phyloP scores from a whole-genome alignment of 768 basidiomycete genomes.

The Vararia minispora region DNA sequence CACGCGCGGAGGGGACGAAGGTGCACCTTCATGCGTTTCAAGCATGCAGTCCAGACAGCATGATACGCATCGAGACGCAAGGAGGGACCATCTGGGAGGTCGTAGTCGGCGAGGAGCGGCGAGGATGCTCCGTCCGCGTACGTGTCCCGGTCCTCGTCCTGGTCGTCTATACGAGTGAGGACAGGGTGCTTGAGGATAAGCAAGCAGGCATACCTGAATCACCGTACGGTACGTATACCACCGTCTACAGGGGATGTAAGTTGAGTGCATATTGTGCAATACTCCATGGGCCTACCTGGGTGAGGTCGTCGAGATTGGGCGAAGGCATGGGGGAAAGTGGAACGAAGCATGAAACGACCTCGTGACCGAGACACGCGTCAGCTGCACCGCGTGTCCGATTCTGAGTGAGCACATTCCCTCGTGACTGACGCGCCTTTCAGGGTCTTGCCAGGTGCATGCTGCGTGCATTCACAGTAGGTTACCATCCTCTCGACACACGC shows the following conservation, averaged over 20 bases:
- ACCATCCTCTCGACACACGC: no score
- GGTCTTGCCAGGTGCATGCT: no score
- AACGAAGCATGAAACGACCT: no score
- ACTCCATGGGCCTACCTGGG: constrained; percentile 4
- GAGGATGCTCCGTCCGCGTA: not conserved
- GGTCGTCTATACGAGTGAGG: no score
- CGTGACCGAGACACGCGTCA: no score
- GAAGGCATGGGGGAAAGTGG: constrained; percentile 7
- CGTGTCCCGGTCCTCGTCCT: not conserved
- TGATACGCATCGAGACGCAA: constrained; percentile 9
- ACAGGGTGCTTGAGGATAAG: not conserved
- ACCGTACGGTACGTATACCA: constrained; percentile 10
- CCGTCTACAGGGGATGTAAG: constrained; percentile 1
- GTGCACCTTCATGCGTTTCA: constrained; percentile 11
- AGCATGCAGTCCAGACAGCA: constrained; percentile 10
- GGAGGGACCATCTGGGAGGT: constrained; percentile 9
- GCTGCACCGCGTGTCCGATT: no score
- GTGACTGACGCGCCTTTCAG: no score
- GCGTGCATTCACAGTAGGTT: no score
- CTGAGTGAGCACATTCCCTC: no score
- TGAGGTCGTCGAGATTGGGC: constrained; percentile 9
- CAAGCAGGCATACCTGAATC: not conserved
- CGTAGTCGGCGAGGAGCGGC: constrained; percentile 3
- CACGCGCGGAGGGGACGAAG: not conserved
- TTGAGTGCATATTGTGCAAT: not conserved